Conservation (phyloP, 2,329 filamentous ascomycete species). For the Trichoderma afroharzianum region DNA sequence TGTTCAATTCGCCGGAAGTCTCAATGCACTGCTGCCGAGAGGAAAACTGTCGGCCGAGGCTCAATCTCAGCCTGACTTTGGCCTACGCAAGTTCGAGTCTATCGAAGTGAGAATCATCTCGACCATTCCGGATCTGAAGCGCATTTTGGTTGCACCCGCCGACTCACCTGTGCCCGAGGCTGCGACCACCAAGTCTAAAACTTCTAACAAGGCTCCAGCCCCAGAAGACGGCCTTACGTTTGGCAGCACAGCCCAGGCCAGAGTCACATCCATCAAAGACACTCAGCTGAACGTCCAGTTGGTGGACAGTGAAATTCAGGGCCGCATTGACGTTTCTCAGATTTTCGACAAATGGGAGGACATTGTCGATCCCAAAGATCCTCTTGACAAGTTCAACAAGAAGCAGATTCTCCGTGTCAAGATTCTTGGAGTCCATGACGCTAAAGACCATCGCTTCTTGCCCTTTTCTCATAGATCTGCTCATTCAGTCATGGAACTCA, state of each 20-base stretch:
- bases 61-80: conserved; percentile 68
- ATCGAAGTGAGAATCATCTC: conserved; percentile 69
- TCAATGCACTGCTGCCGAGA: conserved; percentile 78
- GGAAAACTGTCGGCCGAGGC: conserved; percentile 70
- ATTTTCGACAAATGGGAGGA: conserved; percentile 85
- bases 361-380: conserved; percentile 76
- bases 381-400: conserved; percentile 67
- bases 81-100: conserved; percentile 72
- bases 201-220: conserved; percentile 28
- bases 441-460: conserved; percentile 84
- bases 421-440: conserved; percentile 84
- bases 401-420: conserved; percentile 71
- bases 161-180: conserved; percentile 41
- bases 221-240: conserved; percentile 68
- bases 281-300: conserved; percentile 91
- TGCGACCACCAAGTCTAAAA: conserved; percentile 36
- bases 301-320: conserved; percentile 69
- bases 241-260: conserved; percentile 71
- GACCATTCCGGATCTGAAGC: conserved; percentile 64
- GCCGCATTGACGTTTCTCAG: conserved; percentile 90
- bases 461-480: conserved; percentile 82
- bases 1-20: conserved; percentile 76
- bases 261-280: conserved; percentile 77
- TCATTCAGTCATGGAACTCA: conserved; percentile 83
- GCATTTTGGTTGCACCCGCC: conserved; percentile 58